Conservation (phyloP, 2,329 filamentous ascomycete species). For the Hymenoscyphus albidus region DNA sequence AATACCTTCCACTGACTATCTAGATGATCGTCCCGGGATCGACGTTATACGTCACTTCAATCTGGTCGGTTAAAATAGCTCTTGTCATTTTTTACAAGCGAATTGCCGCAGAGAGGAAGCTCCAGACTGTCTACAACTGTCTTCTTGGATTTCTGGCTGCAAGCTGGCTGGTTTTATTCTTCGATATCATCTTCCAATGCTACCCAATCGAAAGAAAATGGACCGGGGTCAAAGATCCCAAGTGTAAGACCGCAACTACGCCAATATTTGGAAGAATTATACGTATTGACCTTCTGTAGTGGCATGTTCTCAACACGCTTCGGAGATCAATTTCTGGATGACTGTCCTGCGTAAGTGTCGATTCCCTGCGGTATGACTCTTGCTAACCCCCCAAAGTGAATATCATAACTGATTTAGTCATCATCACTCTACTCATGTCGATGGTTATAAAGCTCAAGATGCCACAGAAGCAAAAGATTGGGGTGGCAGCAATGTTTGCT, state of each 20-base stretch:
- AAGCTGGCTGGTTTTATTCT: constrained; percentile 26
- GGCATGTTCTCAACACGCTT: constrained; percentile 13
- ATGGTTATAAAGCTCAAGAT: constrained; percentile 38
- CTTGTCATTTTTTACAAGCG: constrained; percentile 42
- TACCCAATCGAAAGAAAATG: constrained; percentile 16
- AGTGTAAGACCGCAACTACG: not conserved
- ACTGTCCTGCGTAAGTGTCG: constrained; percentile 9
- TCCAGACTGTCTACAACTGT: constrained; percentile 39
- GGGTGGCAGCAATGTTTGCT: constrained; percentile 16
- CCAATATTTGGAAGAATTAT: not conserved
- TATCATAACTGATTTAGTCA: constrained; percentile 18
- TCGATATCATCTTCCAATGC: constrained; percentile 21
- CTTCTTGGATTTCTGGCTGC: constrained; percentile 33
- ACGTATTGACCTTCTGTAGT: not conserved
- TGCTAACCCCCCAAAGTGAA: constrained; percentile 1
- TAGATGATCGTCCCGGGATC: constrained; percentile 42
- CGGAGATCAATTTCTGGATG: constrained; percentile 19
- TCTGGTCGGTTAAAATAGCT: constrained; percentile 42
- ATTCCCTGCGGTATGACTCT: not conserved
- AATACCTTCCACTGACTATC: not conserved
- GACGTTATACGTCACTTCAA: constrained; percentile 39
- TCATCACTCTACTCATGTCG: constrained; percentile 36
- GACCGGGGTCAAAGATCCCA: constrained; percentile 8
- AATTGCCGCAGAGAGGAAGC: constrained; percentile 36
- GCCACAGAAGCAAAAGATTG: constrained; percentile 17